Percentiles rank a stretch among this genome's conserved stretches.
These are phyloP conservation scores for Suillus bovinus DNA, from an alignment of 768 basidiomycete species.

Conservation along the genomic window DNA sequence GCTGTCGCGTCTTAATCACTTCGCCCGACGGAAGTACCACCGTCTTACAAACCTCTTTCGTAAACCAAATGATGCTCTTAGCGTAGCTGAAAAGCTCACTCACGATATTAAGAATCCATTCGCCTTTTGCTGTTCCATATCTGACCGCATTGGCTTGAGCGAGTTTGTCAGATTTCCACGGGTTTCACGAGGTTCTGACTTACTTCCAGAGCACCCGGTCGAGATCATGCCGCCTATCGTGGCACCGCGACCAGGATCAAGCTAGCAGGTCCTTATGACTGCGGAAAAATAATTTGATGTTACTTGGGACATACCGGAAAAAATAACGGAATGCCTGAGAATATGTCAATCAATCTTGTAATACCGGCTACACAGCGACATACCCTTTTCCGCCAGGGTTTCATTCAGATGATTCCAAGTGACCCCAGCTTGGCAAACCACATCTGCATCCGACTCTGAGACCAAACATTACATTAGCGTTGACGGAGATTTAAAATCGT, in stretches of 20 bases:
- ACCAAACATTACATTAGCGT: constrained; percentile 7
- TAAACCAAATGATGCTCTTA: constrained; percentile 4
- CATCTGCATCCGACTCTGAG: constrained; percentile 65
- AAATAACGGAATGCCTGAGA: constrained; percentile 18
- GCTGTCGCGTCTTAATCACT: constrained; percentile 79
- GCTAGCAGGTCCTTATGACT: constrained; percentile 6
- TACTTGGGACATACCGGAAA: constrained; percentile 13
- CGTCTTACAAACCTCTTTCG: constrained; percentile 43
- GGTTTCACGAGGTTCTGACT: constrained; percentile 27
- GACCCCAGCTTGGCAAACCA: constrained; percentile 70
- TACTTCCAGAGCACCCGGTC: constrained; percentile 79
- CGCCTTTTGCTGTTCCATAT: constrained; percentile 81
- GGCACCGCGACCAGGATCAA: constrained; percentile 27
- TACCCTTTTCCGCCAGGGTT: constrained; percentile 56
- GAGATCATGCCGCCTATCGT: constrained; percentile 85
- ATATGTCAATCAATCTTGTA: background rate
- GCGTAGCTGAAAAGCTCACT: constrained; percentile 24
- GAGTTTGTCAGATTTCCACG: background rate
- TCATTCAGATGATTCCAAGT: constrained; percentile 78
- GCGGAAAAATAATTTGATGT: background rate
- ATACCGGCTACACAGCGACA: background rate
- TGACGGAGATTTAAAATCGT: constrained; percentile 2
- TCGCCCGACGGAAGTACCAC: constrained; percentile 80
- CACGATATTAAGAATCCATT: constrained; percentile 80
- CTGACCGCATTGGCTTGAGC: constrained; percentile 65